Base-by-base conservation (phyloP, 495 filamentous ascomycete genomes). In the Penicillium odoratum region DNA sequence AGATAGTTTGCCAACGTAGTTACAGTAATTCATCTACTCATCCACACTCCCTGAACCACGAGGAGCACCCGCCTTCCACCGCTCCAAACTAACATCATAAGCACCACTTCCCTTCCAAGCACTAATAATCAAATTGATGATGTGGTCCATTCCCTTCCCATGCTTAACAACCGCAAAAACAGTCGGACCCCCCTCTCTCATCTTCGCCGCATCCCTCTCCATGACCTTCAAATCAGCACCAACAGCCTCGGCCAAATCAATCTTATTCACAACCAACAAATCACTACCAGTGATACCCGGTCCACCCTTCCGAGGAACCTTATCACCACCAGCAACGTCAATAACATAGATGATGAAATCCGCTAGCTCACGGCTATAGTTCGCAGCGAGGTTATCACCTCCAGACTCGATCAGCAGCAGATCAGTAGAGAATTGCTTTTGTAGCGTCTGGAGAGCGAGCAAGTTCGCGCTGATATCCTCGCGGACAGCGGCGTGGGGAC, bases 271-370 rank as follows among this genome's bases (percentile, higher is more conserved):
- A 4, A 98, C 83, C 56, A 98, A 69, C 71, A 98, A 68, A 70
- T 98, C 94, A 48, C 86, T 90, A 72, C 96, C 92, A 40, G 94
- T 98, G 64, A 98, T 98, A 0, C 94, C 95, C 8, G 94, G 94
- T 5, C 94, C 94, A 25, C 95, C 94, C 78, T 98, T 98, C 7
- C 95, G 76, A 0, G 94, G 94, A 47, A 98, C 87, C 78, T 98
- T 98, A 69, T 98, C 94, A 4, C 94, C 94, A n/a, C 94, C 94
- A 48, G 85, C 87, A 8, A 98, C 94, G 73, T 98, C 94, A 61
- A 98, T 98, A 50, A 98, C 94, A 69, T 98, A 98, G 70, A 98
- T 85, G 69, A 98, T 98, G 70, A 88, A 98, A 72, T 98, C 94
- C 3, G 95, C 94, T 57, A 98, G 74, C 74, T 98, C 94, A 46